Percentiles rank a stretch among this genome's conserved stretches.
Evolutionary conservation across 306 rosid species (phyloP).

Genomic region (Ochetophila trinervis): DNA sequence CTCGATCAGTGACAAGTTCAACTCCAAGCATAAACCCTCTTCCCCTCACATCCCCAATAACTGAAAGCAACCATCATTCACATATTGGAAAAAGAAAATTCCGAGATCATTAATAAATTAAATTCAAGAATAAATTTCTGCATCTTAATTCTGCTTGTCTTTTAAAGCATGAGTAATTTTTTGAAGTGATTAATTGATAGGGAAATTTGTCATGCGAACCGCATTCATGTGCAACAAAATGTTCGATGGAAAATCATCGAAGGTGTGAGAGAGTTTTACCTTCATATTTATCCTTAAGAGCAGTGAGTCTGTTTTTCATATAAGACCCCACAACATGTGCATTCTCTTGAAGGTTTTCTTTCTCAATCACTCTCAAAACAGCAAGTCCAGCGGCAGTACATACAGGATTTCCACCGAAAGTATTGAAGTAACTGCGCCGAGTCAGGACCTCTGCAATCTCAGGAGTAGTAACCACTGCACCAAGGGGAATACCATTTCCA

Average conservation of each 20-base stretch:
- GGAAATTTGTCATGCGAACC: not conserved
- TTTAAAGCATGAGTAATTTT: not conserved
- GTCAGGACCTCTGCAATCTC: slow-evolving; percentile 80
- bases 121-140: not conserved
- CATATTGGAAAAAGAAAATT: not conserved
- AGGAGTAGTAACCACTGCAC: slow-evolving; percentile 95
- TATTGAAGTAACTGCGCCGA: slow-evolving; percentile 74
- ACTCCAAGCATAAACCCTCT: slow-evolving; percentile 85
- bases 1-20: slow-evolving; percentile 76
- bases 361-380: slow-evolving; percentile 79
- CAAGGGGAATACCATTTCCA: slow-evolving; percentile 98
- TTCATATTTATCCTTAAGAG: slow-evolving; percentile 70
- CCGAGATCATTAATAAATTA: not conserved
- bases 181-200: not conserved
- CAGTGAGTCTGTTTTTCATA: slow-evolving; percentile 64
- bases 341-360: slow-evolving; percentile 84
- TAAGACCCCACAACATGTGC: slow-evolving; percentile 67
- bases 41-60: slow-evolving; percentile 90
- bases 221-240: not conserved
- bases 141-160: not conserved
- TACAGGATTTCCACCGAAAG: slow-evolving; percentile 94
- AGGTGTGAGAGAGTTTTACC: slow-evolving; percentile 32
- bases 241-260: not conserved
- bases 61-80: slow-evolving; percentile 31
- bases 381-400: slow-evolving; percentile 92